These are phyloP conservation scores for Phaeomoniella chlamydospora DNA, from an alignment of 2,329 filamentous ascomycete genomes.

Conservation along the genomic window DNA sequence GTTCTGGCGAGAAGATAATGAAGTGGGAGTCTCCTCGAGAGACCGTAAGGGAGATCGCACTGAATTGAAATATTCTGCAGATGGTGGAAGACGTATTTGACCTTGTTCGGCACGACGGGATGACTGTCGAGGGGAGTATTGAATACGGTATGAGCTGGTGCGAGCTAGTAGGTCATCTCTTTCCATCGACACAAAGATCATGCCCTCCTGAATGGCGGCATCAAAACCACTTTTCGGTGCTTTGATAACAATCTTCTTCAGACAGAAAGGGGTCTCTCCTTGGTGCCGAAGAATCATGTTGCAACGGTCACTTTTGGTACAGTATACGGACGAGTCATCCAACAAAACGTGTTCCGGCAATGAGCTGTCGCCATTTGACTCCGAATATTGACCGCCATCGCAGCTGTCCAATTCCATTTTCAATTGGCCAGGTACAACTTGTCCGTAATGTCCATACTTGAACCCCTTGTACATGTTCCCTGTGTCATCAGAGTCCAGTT, in stretches of 20 bases:
- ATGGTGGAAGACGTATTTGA: slow-evolving; percentile 16
- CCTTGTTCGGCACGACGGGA: slow-evolving; percentile 14
- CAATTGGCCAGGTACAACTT: slow-evolving; percentile 68
- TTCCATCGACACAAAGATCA: slow-evolving; percentile 83
- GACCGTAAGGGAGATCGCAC: slow-evolving; percentile 20
- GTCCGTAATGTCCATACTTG: slow-evolving; percentile 74
- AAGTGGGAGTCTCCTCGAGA: slow-evolving; percentile 15
- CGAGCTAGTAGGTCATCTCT: slow-evolving; percentile 59
- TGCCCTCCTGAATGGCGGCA: slow-evolving; percentile 76
- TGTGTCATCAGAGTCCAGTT: slow-evolving; percentile 50
- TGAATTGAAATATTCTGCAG: slow-evolving; percentile 23
- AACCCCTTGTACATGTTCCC: slow-evolving; percentile 38
- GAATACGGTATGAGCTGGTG: slow-evolving; percentile 62
- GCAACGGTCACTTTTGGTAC: slow-evolving; percentile 74
- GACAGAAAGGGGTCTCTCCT: slow-evolving; percentile 63
- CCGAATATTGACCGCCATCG: slow-evolving; percentile 61
- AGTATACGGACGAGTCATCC: slow-evolving; percentile 75
- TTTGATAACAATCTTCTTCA: slow-evolving; percentile 79
- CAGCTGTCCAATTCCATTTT: slow-evolving; percentile 83
- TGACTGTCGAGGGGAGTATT: slow-evolving; percentile 33
- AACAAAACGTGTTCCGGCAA: slow-evolving; percentile 69
- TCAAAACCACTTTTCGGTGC: slow-evolving; percentile 70
- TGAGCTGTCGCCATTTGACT: slow-evolving; percentile 39
- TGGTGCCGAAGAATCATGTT: slow-evolving; percentile 76
- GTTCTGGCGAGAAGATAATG: too few species aligned